phyloP scores from a whole-genome alignment of 2,329 filamentous ascomycete species.

The Berkeleyomyces rouxiae region DNA sequence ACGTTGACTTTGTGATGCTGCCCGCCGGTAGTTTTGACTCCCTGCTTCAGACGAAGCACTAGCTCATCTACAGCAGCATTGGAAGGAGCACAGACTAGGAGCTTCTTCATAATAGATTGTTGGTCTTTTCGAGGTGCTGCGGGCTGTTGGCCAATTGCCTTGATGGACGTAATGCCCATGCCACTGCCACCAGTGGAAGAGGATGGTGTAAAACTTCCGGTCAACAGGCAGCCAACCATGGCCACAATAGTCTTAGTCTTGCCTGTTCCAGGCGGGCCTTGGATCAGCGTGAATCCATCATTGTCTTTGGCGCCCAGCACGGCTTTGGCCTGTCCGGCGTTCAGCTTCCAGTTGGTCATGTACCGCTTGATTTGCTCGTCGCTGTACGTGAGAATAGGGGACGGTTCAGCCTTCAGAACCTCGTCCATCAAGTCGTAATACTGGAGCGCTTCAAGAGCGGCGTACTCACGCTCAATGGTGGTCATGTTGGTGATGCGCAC shows the following conservation, averaged over 20 bases:
- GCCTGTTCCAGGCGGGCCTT: slow-evolving; percentile 87
- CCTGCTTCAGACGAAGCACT: slow-evolving; percentile 78
- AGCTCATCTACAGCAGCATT: slow-evolving; percentile 95
- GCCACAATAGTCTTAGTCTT: slow-evolving; percentile 98
- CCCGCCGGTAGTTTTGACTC: slow-evolving; percentile 63
- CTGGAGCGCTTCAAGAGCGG: slow-evolving; percentile 73
- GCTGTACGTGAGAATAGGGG: slow-evolving; percentile 67
- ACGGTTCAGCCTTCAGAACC: slow-evolving; percentile 76
- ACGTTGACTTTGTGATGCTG: slow-evolving; percentile 64
- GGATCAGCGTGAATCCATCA: slow-evolving; percentile 90
- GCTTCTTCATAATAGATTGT: slow-evolving; percentile 44
- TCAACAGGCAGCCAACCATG: slow-evolving; percentile 78
- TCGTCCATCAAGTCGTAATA: slow-evolving; percentile 95
- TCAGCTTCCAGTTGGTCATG: slow-evolving; percentile 66
- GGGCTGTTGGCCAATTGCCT: slow-evolving; percentile 1
- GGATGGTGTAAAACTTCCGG: slow-evolving; percentile 29
- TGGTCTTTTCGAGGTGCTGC: not conserved
- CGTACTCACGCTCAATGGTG: slow-evolving; percentile 89
- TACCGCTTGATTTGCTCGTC: slow-evolving; percentile 54
- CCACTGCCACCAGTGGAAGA: slow-evolving; percentile 17
- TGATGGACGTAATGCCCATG: slow-evolving; percentile 2
- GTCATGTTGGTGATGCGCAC: slow-evolving; percentile 85
- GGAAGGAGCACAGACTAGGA: slow-evolving; percentile 93
- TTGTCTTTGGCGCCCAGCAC: slow-evolving; percentile 87
- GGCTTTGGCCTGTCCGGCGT: slow-evolving; percentile 76